Percentiles rank a stretch among this genome's conserved stretches.
Evolutionary conservation across 345 rosid genomes (phyloP).

Genomic region (Populus simonii): DNA sequence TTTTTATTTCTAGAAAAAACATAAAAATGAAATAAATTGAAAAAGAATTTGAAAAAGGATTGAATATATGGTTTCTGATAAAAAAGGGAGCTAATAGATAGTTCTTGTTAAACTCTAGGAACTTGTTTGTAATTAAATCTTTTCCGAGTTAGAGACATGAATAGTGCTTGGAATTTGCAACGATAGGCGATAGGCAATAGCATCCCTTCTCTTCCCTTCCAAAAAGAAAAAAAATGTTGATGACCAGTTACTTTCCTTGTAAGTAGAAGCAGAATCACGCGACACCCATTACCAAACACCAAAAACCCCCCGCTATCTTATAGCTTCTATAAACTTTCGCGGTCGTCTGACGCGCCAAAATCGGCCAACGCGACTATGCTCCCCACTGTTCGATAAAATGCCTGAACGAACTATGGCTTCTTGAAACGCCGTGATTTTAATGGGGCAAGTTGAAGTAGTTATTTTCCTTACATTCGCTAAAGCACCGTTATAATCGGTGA

Average conservation of each 20-base stretch:
- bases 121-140: too few relatives aligned
- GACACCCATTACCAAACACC: slow-evolving; percentile 7
- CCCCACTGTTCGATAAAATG: slow-evolving; percentile 52
- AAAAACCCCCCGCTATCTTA: not conserved
- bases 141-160: too few relatives aligned
- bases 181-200: not conserved
- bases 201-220: not conserved
- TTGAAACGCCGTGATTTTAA: slow-evolving; percentile 44
- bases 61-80: too few relatives aligned
- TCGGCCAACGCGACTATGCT: slow-evolving; percentile 33
- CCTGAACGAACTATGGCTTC: slow-evolving; percentile 40
- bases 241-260: slow-evolving; percentile 10
- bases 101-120: too few relatives aligned
- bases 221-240: not conserved
- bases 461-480: slow-evolving; percentile 28
- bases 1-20: too few relatives aligned
- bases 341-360: slow-evolving; percentile 6
- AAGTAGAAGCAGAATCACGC: slow-evolving; percentile 17
- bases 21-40: too few relatives aligned
- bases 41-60: too few relatives aligned
- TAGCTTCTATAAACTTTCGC: slow-evolving; percentile 31
- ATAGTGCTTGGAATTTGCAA: too few relatives aligned
- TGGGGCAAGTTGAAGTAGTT: slow-evolving; percentile 35
- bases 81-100: too few relatives aligned
- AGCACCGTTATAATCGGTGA: slow-evolving; percentile 37